These are phyloP conservation scores for Fusarium sp. DNA, from an alignment of 2,329 filamentous ascomycete genomes.

Conservation along the genomic window DNA sequence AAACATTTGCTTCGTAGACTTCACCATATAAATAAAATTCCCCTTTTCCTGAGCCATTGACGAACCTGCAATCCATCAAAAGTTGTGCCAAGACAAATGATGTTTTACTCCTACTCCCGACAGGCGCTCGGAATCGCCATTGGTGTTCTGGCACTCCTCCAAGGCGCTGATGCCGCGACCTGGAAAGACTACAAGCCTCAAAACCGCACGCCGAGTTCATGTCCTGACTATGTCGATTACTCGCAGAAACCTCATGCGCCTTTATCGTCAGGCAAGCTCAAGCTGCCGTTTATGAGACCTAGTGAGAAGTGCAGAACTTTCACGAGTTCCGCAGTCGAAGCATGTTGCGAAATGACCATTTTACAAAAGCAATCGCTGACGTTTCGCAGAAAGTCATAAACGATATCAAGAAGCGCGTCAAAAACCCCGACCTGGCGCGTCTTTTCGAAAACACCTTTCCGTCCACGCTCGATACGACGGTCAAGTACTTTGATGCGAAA, in stretches of 20 bases:
- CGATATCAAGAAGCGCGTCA: constrained; percentile 27
- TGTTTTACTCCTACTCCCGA: background rate
- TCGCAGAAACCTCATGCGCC: constrained; percentile 13
- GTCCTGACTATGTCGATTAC: constrained; percentile 29
- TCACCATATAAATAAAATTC: background rate
- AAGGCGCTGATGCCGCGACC: background rate
- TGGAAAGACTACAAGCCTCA: constrained; percentile 30
- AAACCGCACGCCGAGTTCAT: constrained; percentile 10
- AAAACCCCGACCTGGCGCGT: constrained; percentile 25
- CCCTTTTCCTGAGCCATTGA: background rate
- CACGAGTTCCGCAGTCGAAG: constrained; percentile 27
- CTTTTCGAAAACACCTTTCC: constrained; percentile 32
- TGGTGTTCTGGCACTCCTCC: background rate
- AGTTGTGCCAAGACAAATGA: background rate
- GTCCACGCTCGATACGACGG: constrained; percentile 23
- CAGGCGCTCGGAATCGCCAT: background rate
- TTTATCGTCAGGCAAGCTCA: constrained; percentile 10
- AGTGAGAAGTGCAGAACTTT: constrained; percentile 34
- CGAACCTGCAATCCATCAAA: too few species aligned
- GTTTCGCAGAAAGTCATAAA: constrained; percentile 8
- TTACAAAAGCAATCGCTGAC: fast-evolving
- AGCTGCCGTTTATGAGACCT: constrained; percentile 22
- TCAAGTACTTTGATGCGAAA: constrained; percentile 25
- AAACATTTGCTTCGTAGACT: background rate
- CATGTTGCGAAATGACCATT: fast-evolving